These are phyloP conservation scores for Agrocybe chaxingu DNA, from an alignment of 768 basidiomycete species.

Conservation along the genomic window DNA sequence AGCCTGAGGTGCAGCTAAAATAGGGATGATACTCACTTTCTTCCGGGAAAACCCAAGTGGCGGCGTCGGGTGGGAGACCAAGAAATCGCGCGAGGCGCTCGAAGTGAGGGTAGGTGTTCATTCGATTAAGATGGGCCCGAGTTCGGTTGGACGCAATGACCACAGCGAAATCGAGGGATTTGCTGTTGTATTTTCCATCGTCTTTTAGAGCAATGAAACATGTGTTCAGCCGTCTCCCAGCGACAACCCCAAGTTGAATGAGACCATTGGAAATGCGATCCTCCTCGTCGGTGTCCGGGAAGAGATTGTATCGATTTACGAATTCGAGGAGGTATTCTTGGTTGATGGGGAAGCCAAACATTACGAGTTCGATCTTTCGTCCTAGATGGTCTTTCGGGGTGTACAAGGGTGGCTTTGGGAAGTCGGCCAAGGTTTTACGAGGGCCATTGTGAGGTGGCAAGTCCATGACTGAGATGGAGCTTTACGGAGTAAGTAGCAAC, in stretches of 20 bases:
- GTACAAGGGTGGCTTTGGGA: background rate
- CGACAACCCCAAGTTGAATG: background rate
- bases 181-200: background rate
- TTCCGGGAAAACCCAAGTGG: background rate
- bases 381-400: background rate
- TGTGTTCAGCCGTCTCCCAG: background rate
- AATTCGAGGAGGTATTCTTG: background rate
- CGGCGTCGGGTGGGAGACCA: background rate
- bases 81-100: background rate
- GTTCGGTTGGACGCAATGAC: background rate
- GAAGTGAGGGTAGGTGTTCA: background rate
- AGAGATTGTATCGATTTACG: background rate
- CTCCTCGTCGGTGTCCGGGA: background rate
- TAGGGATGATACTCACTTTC: background rate
- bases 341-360: background rate
- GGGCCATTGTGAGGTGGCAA: background rate
- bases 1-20: background rate
- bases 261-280: background rate
- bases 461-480: background rate
- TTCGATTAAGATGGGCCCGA: background rate
- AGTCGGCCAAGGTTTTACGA: background rate
- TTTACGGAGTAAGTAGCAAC: background rate
- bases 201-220: background rate
- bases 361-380: background rate
- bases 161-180: background rate